Evolutionary conservation across 2,329 filamentous ascomycete species (phyloP).

Genomic region (Cryphonectria japonica): DNA sequence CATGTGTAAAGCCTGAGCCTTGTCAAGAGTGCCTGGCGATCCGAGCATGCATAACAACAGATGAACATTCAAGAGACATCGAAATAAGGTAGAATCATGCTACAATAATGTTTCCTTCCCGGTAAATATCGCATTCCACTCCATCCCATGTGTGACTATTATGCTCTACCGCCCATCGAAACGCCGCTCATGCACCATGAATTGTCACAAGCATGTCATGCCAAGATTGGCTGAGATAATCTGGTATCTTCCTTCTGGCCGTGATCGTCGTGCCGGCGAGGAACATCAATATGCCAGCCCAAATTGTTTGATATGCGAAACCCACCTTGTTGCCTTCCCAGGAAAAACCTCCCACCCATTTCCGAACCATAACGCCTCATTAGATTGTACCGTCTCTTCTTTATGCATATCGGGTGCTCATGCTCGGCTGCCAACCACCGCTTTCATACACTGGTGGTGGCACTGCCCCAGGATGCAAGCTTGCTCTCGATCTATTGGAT

Average conservation of each 20-base stretch:
- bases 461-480: constrained; percentile 2
- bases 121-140: background rate
- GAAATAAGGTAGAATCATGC: background rate
- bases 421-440: constrained; percentile 13
- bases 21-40: background rate
- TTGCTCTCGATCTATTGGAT: background rate
- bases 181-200: constrained; percentile 21
- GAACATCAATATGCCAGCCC: background rate
- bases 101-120: background rate
- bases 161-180: constrained; percentile 2
- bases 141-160: background rate
- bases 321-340: background rate
- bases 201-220: background rate
- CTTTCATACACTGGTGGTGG: constrained; percentile 31
- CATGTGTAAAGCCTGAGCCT: background rate
- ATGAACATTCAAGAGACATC: background rate
- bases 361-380: background rate
- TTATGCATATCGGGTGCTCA: constrained; percentile 21
- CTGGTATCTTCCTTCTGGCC: background rate
- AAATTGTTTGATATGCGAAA: background rate
- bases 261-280: background rate
- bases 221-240: background rate
- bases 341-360: background rate
- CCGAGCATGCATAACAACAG: background rate
- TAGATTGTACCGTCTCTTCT: background rate